A percentile compares a stretch with the other conserved stretches of the same genome.
phyloP scores from a whole-genome alignment of 768 basidiomycete species.

The Naganishia friedmannii region DNA sequence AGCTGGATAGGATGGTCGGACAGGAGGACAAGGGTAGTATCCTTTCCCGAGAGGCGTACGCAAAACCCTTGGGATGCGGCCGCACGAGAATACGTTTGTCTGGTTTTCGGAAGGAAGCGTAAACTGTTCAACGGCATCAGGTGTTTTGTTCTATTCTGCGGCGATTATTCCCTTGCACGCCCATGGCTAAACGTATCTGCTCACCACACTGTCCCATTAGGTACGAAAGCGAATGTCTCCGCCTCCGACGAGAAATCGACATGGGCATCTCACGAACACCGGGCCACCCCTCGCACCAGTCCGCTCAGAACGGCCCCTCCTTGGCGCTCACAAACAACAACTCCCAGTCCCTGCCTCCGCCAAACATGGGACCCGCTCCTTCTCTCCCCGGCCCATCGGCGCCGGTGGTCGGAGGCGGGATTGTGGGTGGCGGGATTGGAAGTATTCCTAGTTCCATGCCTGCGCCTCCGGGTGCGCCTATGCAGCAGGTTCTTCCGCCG shows the following conservation, averaged over 20 bases:
- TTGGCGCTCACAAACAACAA: background rate
- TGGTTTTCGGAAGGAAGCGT: no score
- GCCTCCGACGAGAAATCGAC: constrained; percentile 68
- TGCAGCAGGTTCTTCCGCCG: background rate
- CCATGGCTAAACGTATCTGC: no score
- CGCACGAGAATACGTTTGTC: no score
- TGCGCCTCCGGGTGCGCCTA: constrained; percentile 35
- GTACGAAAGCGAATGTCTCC: constrained; percentile 78
- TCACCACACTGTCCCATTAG: constrained; percentile 27
- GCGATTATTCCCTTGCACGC: no score
- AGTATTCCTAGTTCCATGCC: constrained; percentile 36
- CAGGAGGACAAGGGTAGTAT: no score
- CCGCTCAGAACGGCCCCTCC: no score
- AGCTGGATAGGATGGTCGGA: background rate
- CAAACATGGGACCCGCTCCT: background rate
- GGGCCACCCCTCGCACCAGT: no score
- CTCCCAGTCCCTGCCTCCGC: constrained; percentile 49
- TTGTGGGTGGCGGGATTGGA: constrained; percentile 30
- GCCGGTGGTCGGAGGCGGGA: constrained; percentile 34
- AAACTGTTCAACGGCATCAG: no score
- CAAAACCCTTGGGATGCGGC: no score
- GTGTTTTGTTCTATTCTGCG: no score
- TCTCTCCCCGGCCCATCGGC: background rate
- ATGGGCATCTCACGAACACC: background rate
- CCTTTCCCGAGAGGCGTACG: no score